phyloP scores from a whole-genome alignment of 1,139 yeast species.

The Debaryomyces fabryi region DNA sequence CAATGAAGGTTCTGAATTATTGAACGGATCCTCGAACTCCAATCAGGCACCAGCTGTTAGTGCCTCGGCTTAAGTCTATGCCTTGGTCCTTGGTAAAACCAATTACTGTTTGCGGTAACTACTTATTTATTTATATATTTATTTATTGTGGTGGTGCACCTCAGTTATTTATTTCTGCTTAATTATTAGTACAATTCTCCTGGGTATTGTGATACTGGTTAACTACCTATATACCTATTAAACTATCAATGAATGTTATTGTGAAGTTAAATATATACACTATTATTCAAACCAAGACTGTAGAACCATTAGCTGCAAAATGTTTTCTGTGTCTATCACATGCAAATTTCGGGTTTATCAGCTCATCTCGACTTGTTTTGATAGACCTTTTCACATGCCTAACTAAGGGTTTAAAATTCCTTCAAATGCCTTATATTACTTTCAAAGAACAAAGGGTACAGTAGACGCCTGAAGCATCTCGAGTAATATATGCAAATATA shows the following conservation, averaged over 20 bases:
- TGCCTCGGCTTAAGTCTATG: conserved; percentile 21
- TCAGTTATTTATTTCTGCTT: not conserved
- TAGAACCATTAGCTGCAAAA: not conserved
- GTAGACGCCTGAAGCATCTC: not conserved
- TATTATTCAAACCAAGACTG: not conserved
- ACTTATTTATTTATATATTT: conserved; percentile 5
- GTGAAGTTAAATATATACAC: not conserved
- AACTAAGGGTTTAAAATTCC: not conserved
- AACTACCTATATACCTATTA: not conserved
- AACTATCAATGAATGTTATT: not conserved
- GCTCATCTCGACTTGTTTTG: not conserved
- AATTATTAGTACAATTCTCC: not conserved
- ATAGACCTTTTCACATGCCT: not conserved
- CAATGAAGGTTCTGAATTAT: conserved; percentile 14
- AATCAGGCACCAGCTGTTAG: conserved; percentile 16
- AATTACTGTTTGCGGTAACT: not conserved
- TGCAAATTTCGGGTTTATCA: not conserved
- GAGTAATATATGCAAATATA: not conserved
- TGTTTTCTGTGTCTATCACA: not conserved
- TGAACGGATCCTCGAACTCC: conserved; percentile 14
- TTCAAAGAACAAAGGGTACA: not conserved
- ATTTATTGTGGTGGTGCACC: not conserved
- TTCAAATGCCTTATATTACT: not conserved
- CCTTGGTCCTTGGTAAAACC: not conserved
- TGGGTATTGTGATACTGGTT: not conserved